Base-by-base conservation (phyloP, 1,284 basidiomycete species). In the Farysia itapuensis region DNA sequence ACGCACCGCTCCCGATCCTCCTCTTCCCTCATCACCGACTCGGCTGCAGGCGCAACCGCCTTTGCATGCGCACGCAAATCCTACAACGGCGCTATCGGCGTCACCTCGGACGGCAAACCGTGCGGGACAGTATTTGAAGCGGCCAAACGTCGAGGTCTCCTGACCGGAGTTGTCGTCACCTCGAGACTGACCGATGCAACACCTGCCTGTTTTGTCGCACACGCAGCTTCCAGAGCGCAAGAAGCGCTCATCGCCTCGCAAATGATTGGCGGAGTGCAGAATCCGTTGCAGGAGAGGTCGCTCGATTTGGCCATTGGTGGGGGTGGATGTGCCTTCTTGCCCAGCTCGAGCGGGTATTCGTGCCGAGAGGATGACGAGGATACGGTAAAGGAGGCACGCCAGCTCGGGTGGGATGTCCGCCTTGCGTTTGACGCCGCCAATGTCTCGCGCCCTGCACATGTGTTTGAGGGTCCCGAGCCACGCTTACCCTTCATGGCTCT, bases 61-160 rank as follows among this genome's bases (percentile, higher is more conserved):
- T 78, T 78, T 37, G 48, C 74, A 15, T 77, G 75, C 39, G 76
- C 48, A 3, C 31, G 67, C 24, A 77, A 78, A 45, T 77, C 73
- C 26, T 78, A 74, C 54, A 78, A 78, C 49, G 77, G 77, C 16
- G 77, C 69, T 0, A 78, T 78, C 44, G 74, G 64, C 3, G 70
- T 77, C 12, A 69, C 71, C 14, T 38, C 51, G 4, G 50, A 60
- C 13, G 54, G 53, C 24, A 45, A 59, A 24, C 64, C 77, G 0
- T 76, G 75, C 40, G 77, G 77, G 6, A 78, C 77, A 4, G 56
- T 78, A n/a, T 72, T 78, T 23, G 77, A 78, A 48, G 76, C 77
- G 5, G 77, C 77, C 1, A 72, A 77, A 26, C 67, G 67, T 13
- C 69, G 73, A 31, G 77, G 77, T 1, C 69, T 71, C 34, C 19